phyloP scores from a whole-genome alignment of 139 green algal genomes.

The Tetraselmis chui region DNA sequence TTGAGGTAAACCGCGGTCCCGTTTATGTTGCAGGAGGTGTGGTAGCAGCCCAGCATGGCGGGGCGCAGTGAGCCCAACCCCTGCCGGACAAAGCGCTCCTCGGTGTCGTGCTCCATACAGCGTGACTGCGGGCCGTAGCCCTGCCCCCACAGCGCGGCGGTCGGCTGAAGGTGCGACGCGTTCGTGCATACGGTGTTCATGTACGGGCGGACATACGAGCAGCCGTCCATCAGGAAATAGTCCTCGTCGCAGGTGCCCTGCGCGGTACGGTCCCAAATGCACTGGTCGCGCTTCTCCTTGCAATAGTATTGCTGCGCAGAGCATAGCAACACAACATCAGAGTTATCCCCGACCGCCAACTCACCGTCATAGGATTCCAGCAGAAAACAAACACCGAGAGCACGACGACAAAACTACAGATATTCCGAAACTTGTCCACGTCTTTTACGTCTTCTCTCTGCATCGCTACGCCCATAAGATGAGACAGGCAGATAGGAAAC shows the following conservation, averaged over 20 bases:
- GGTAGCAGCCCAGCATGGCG: background rate
- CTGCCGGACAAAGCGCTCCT: background rate
- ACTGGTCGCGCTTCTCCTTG: background rate
- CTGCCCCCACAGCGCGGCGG: background rate
- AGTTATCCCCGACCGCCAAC: too few species aligned
- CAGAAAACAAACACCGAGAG: background rate
- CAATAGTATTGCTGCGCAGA: background rate
- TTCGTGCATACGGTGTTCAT: background rate
- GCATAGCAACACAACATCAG: background rate
- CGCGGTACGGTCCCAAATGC: background rate
- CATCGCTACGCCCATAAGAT: too few species aligned
- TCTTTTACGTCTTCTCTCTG: too few species aligned
- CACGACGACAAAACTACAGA: background rate
- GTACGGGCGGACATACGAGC: background rate
- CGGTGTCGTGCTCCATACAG: background rate
- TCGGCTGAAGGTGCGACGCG: background rate
- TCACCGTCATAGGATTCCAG: too few species aligned
- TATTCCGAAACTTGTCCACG: background rate
- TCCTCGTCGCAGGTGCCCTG: background rate
- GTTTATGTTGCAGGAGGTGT: background rate
- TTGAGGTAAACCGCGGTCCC: slow-evolving; percentile 12
- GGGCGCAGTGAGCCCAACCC: background rate
- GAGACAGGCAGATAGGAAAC: too few species aligned
- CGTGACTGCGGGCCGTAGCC: background rate
- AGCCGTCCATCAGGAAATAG: background rate